Evolutionary conservation across 2,329 filamentous ascomycete genomes (phyloP), one percentile per base, ranked within the genome.

Genomic region (Chaetomiaceae sp.): DNA sequence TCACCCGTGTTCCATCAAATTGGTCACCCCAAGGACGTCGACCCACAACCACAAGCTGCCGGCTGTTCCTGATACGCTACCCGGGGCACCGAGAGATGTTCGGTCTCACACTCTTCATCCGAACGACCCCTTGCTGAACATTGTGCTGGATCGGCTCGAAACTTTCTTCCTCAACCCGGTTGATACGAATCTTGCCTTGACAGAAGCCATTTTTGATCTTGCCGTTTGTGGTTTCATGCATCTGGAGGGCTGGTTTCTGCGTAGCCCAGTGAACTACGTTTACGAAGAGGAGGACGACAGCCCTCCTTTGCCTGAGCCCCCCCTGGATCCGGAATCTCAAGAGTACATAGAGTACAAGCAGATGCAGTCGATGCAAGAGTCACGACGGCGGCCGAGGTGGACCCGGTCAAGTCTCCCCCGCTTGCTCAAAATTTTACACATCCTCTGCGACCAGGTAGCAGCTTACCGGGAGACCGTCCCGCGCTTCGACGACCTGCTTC

Each of bases 121-220:
- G 1, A 80, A 82, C 50, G 85, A 85, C 59, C 83, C 78, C 38
- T 77, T 84, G 32, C 75, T 85, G 42, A 82, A 80, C 66, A 82
- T 87, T 8, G 73, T 88, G 2, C 72, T 87, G 9, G 84, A 87
- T 38, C 77, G 92, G 7, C 70, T 99, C 10, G 79, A 86, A 40
- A 85, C 79, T 0, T 99, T 97, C 64, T 90, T 96, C 62, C 79
- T 89, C 5, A 99, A 99, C 62, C 86, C 90, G 2, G 84, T 97
- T 2, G 90, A 96, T 62, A 91, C 88, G 2, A 99, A 99, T 61
- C 73, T 99, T 3, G 87, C 87, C 0, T 76, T 96, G 1, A 97
- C 92, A 0, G 89, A 95, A 63, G 81, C 87, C 1, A 76, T 97
- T 38, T 80, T 95, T 25, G 87, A 89, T 59, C 75, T 99, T 36